Percentiles rank a stretch among this genome's conserved stretches.
phyloP scores from a whole-genome alignment of 306 rosid species.

The Glycine soja region DNA sequence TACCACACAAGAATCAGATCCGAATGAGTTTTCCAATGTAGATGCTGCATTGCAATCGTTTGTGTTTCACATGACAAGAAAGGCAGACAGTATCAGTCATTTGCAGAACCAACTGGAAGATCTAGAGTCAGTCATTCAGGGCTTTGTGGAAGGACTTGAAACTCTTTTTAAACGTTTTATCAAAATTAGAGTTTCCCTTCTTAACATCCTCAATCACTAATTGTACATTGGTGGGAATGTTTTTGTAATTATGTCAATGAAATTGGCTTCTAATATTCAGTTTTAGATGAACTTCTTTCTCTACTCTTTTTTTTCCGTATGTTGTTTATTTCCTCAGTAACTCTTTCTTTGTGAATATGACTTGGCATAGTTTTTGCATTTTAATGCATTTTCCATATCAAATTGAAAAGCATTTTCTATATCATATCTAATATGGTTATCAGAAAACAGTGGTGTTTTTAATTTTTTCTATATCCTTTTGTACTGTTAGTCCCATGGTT shows the following conservation, averaged over 20 bases:
- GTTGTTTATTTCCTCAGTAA: conserved; percentile 9
- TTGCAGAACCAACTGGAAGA: conserved; percentile 51
- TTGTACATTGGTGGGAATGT: conserved; percentile 8
- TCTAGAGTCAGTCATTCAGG: conserved; percentile 56
- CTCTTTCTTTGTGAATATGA: conserved; percentile 3
- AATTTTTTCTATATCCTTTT: not conserved
- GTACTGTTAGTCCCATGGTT: conserved; percentile 11
- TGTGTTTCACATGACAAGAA: conserved; percentile 47
- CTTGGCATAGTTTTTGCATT: not conserved
- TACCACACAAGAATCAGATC: conserved; percentile 45
- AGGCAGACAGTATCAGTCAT: conserved; percentile 41
- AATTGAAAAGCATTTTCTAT: conserved; percentile 11
- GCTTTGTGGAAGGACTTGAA: conserved; percentile 55
- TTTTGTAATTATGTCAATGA: conserved; percentile 43
- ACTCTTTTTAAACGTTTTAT: conserved; percentile 54
- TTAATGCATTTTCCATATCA: conserved; percentile 15
- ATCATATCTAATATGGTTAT: not conserved
- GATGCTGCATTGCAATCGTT: conserved; percentile 60
- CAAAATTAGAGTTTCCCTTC: conserved; percentile 58
- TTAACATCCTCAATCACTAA: conserved; percentile 60
- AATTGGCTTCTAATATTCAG: conserved; percentile 37
- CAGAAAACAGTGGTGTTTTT: not conserved
- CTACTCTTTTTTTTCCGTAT: not conserved
- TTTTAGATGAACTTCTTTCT: conserved; percentile 28
- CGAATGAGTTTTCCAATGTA: conserved; percentile 57